These are phyloP conservation scores for Sugiyamaella japonica DNA, from an alignment of 1,139 yeast genomes.

Conservation along the genomic window DNA sequence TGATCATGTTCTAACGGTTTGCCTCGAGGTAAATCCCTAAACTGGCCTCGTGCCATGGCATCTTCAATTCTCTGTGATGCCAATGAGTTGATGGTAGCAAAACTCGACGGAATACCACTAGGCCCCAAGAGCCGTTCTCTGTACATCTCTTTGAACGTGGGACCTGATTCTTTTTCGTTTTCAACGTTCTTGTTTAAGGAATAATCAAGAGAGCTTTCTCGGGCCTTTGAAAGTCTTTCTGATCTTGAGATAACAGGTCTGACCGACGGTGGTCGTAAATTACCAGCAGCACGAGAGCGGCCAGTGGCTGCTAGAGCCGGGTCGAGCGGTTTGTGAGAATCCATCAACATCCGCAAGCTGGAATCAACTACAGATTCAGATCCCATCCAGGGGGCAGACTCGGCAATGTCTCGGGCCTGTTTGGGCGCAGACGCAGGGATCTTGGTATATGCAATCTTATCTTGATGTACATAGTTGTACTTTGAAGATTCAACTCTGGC, in stretches of 20 bases:
- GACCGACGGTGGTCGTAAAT: constrained; percentile 24
- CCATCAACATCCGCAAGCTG: constrained; percentile 62
- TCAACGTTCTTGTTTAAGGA: constrained; percentile 46
- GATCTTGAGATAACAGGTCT: constrained; percentile 28
- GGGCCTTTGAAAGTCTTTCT: constrained; percentile 56
- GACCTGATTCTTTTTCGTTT: constrained; percentile 37
- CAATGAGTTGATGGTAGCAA: constrained; percentile 58
- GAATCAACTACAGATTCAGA: constrained; percentile 54
- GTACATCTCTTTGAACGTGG: constrained; percentile 61
- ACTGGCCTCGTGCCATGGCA: constrained; percentile 68
- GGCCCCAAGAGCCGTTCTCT: constrained; percentile 65
- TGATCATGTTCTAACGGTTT: constrained; percentile 52
- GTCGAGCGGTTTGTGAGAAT: constrained; percentile 52
- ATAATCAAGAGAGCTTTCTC: constrained; percentile 68
- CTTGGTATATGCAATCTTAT: constrained; percentile 43
- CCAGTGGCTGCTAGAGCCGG: neutral
- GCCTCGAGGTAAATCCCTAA: constrained; percentile 66
- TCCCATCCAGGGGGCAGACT: constrained; percentile 68
- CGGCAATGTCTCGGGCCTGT: constrained; percentile 56
- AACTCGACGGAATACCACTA: constrained; percentile 51
- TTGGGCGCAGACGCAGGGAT: constrained; percentile 50
- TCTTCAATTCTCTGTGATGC: constrained; percentile 79
- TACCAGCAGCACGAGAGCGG: constrained; percentile 10
- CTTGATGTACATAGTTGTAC: constrained; percentile 43
- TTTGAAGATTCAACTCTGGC: constrained; percentile 25